Evolutionary conservation across 1,284 basidiomycete species (phyloP), one percentile per base, ranked within the genome.

Genomic region (Meripilus lineatus): DNA sequence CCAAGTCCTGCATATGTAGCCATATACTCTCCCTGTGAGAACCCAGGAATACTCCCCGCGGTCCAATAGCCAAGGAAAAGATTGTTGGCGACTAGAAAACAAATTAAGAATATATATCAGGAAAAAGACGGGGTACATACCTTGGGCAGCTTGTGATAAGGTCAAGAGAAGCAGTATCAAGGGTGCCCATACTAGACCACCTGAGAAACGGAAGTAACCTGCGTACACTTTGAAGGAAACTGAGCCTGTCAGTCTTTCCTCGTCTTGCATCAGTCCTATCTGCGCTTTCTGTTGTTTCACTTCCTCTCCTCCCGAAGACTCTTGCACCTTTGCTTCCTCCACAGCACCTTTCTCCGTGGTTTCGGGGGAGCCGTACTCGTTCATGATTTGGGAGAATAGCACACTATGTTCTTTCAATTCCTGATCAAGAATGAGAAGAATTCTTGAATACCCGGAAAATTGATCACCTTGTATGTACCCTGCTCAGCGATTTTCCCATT

Each of bases 1-100:
- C 81, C 83, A 11, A 87, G 66, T 7, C 68, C 73, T 3, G 77
- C 79, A 54, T 86, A 88, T 15, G 83, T 71, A 3, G 67, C 82
- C 72, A 86, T 85, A 57, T 85, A 86, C 41, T 81, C 67, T 2
- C 71, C 75, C 51, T 80, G 70, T 2, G 35, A 58, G 56, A 82
- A 81, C 1, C 73, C 70, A 15, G 55, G 55, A 20, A 69, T 61
- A 33, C 57, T 66, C 15, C 54, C 50, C 11, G 61, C 55, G 5
- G 67, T 69, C 68, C 68, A 69, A 44, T 65, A 69, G 6, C 68
- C 66, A 10, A 69, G 58, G 61, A 66, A 64, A 48, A 72, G 50
- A 46, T 62, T 64, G 57, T 66, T 69, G 7, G 57, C 63, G 18
- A 69, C 66, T 67, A 44, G 22, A 26, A 26, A 13, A 24, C 10